Conservation (phyloP, 768 basidiomycete genomes). For the Nidularia sp. region DNA sequence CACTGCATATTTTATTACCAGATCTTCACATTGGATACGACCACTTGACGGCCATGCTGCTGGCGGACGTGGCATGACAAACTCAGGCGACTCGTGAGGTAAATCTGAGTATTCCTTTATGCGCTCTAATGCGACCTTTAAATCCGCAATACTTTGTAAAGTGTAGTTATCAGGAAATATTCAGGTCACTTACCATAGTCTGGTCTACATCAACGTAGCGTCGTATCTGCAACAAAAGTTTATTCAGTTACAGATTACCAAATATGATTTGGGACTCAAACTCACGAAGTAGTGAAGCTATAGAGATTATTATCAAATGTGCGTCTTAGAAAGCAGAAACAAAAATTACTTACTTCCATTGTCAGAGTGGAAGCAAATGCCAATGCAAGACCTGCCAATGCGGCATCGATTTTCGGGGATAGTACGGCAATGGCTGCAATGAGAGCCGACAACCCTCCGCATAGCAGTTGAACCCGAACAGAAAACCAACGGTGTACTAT, state of each 20-base stretch:
- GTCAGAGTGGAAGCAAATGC: constrained; percentile 80
- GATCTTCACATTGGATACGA: constrained; percentile 63
- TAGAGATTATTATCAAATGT: too few relatives aligned
- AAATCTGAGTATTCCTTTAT: constrained; percentile 90
- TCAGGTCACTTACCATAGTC: constrained; percentile 64
- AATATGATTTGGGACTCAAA: constrained; percentile 5
- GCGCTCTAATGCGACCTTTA: constrained; percentile 77
- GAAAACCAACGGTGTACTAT: constrained; percentile 89
- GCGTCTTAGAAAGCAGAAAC: too few relatives aligned
- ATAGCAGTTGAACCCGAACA: constrained; percentile 81
- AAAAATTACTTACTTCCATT: constrained; percentile 29
- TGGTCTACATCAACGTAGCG: constrained; percentile 90
- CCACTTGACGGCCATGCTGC: constrained; percentile 76
- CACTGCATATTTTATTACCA: constrained; percentile 78
- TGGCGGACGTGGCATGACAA: constrained; percentile 77
- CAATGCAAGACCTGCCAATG: constrained; percentile 82
- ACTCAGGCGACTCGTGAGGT: constrained; percentile 74
- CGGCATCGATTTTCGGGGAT: constrained; percentile 69
- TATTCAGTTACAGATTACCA: background rate
- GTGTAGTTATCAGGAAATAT: background rate
- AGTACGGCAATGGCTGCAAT: constrained; percentile 64
- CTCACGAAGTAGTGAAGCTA: constrained; percentile 55
- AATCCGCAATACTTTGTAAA: background rate
- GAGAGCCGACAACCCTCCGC: constrained; percentile 65
- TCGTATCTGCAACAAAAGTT: constrained; percentile 40